phyloP scores from a whole-genome alignment of 306 rosid species.

The Morella rubra region DNA sequence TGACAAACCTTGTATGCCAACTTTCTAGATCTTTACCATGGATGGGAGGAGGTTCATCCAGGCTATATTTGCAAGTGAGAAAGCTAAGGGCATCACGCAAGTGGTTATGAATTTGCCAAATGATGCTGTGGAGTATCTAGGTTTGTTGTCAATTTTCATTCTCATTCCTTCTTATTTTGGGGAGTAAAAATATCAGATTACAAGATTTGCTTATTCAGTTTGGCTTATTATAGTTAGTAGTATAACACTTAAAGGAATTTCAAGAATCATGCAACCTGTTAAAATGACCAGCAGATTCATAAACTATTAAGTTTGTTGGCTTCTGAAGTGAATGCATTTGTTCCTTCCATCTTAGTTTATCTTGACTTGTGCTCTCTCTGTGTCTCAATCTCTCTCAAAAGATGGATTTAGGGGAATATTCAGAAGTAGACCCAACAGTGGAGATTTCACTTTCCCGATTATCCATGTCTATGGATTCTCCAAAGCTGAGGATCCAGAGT shows the following conservation, averaged over 20 bases:
- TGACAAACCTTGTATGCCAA: slow-evolving; percentile 19
- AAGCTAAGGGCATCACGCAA: slow-evolving; percentile 76
- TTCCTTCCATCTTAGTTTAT: slow-evolving; percentile 4
- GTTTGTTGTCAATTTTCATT: slow-evolving; percentile 30
- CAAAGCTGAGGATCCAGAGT: slow-evolving; percentile 92
- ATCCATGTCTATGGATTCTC: slow-evolving; percentile 96
- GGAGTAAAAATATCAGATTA: not conserved
- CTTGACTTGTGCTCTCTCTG: slow-evolving; percentile 1
- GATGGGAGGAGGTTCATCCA: slow-evolving; percentile 94
- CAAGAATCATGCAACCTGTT: not conserved
- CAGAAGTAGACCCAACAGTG: slow-evolving; percentile 45
- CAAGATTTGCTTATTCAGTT: not conserved
- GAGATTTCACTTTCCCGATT: slow-evolving; percentile 52
- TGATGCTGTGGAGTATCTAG: slow-evolving; percentile 86
- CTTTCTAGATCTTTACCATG: slow-evolving; percentile 80
- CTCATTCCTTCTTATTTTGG: slow-evolving; percentile 12
- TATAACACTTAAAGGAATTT: no score
- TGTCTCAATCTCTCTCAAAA: slow-evolving; percentile 25
- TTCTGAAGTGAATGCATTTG: not conserved
- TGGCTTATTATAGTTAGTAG: no score
- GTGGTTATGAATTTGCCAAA: slow-evolving; percentile 97
- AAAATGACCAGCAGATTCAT: not conserved
- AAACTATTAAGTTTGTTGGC: not conserved
- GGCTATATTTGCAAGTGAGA: slow-evolving; percentile 72
- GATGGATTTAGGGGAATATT: slow-evolving; percentile 82